Percentiles rank a stretch among this genome's conserved stretches.
These are phyloP conservation scores for Leishmania mexicana DNA, from an alignment of 208 protist species.

Conservation along the genomic window DNA sequence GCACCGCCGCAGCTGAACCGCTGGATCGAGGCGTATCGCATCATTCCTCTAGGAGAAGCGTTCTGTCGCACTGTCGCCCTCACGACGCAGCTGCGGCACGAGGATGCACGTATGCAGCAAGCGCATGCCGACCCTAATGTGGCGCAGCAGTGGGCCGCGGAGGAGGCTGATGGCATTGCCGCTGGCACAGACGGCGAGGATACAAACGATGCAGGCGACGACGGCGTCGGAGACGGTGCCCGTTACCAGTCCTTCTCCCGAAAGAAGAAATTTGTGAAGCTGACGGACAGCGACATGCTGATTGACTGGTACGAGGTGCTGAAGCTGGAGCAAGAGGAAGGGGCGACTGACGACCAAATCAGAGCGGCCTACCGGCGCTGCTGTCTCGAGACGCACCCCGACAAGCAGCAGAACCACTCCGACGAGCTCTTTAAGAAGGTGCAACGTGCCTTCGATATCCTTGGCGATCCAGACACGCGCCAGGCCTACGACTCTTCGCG, in stretches of 20 bases:
- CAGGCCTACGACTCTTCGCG: slow-evolving; percentile 94
- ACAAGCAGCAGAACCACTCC: slow-evolving; percentile 90
- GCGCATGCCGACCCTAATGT: slow-evolving; percentile 53
- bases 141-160: slow-evolving; percentile 33
- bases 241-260: slow-evolving; percentile 46
- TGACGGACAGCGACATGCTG: slow-evolving; percentile 77
- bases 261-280: slow-evolving; percentile 77
- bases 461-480: slow-evolving; percentile 88
- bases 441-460: slow-evolving; percentile 94
- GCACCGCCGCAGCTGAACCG: slow-evolving; percentile 18
- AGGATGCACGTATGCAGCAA: slow-evolving; percentile 43
- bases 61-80: slow-evolving; percentile 48
- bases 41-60: slow-evolving; percentile 50
- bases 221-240: slow-evolving; percentile 33
- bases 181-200: slow-evolving; percentile 17
- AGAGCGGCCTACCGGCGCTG: slow-evolving; percentile 89
- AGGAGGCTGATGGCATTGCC: slow-evolving; percentile 34
- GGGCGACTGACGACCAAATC: slow-evolving; percentile 74
- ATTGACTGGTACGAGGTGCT: slow-evolving; percentile 91
- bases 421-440: slow-evolving; percentile 95
- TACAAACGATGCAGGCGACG: slow-evolving; percentile 33
- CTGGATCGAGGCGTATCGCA: slow-evolving; percentile 34
- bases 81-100: slow-evolving; percentile 40
- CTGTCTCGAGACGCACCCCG: slow-evolving; percentile 96
- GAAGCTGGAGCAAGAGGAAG: slow-evolving; percentile 60